phyloP scores from a whole-genome alignment of 139 green algal genomes.

The Chlamydomonas asymmetrica region DNA sequence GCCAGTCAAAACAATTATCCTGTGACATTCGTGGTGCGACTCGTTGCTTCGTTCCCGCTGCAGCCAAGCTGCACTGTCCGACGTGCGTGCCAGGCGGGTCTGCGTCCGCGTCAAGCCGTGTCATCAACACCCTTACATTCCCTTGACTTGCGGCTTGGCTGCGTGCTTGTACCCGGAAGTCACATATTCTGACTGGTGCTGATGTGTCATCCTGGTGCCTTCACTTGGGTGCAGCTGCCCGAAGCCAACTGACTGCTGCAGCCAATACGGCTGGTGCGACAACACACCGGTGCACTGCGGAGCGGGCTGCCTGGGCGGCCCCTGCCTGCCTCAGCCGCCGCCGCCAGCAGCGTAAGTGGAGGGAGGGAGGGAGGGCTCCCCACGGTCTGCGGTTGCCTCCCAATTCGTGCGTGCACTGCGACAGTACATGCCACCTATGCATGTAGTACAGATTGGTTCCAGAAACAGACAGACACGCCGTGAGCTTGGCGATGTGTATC shows the following conservation, averaged over 20 bases:
- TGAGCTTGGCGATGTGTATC: too few relatives aligned
- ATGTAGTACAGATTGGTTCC: too few relatives aligned
- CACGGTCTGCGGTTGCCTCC: too few relatives aligned
- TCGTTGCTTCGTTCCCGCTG: too few relatives aligned
- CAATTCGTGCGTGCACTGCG: too few relatives aligned
- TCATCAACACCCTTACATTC: neutral
- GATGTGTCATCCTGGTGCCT: neutral
- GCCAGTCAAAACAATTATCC: neutral
- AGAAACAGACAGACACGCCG: too few relatives aligned
- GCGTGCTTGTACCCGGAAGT: neutral
- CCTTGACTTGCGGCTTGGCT: neutral
- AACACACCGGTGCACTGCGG: neutral
- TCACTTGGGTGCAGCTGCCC: neutral
- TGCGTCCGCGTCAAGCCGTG: neutral
- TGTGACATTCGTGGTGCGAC: too few relatives aligned
- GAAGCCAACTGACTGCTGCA: neutral
- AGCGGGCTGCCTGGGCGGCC: neutral
- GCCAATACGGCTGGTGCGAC: constrained; percentile 16
- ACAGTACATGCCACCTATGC: too few relatives aligned
- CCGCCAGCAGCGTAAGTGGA: too few relatives aligned
- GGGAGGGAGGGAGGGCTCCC: too few relatives aligned
- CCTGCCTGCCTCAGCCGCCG: constrained; percentile 4
- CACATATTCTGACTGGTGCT: neutral
- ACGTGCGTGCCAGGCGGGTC: too few relatives aligned
- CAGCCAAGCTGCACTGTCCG: too few relatives aligned